Evolutionary conservation across 2,329 filamentous ascomycete genomes (phyloP), one percentile per base, ranked within the genome.

Genomic region (Amauroascus niger): DNA sequence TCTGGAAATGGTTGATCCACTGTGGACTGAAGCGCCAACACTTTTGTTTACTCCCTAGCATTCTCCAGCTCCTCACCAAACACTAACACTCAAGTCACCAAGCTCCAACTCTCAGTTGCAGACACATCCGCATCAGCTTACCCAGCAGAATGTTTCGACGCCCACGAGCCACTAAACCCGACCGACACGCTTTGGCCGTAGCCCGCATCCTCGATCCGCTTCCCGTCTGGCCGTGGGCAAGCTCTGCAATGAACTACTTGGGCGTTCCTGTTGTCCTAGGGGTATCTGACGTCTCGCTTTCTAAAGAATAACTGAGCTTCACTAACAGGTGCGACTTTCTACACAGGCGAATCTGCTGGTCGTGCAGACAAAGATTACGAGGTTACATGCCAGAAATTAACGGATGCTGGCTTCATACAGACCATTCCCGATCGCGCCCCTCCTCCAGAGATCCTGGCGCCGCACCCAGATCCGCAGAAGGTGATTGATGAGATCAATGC

Each of bases 401-500:
- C 57, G 43, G 54, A 52, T 39, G 57, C 57, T 18, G 61, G 60
- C 53, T 63, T 64, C 48, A 22, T 13, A 47, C 57, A 32, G 55
- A 60, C 32, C 24, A 43, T 58, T 55, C 60, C 59, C 18, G 57
- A 61, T 57, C 63, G 62, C 49, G 35, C 16, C 13, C 56, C 54
- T 46, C n/a, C 50, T 52, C 54, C 24, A 7, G 54, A 58, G 28
- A 33, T 58, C 16, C 43, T 58, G 16, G 54, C 50, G 26, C 6
- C 2, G 0, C 51, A 49, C 51, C 54, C 50, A 46, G 37, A 54
- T 22, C 56, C 56, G 18, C 22, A 52, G 18, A 22, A 43, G 32
- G 32, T 58, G 49, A 26, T 64, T 40, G 55, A 61, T 1, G 52
- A 59, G 53, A 60, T 64, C 54, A 61, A 64, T 56, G 57, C 56